Conservation (phyloP, 148 eudicot genomes). For the Chenopodium quinoa region DNA sequence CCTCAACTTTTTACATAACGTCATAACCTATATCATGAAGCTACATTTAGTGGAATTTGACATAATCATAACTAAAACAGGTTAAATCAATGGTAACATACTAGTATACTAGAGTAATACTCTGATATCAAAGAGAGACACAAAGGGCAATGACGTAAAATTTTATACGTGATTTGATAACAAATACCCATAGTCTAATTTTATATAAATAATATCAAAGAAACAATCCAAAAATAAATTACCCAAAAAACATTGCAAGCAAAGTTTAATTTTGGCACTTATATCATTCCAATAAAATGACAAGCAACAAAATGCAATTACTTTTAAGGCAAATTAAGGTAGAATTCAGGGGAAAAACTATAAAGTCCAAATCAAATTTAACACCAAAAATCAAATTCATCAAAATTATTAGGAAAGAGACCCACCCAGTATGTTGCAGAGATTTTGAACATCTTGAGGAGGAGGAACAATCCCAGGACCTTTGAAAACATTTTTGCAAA, state of each 20-base stretch:
- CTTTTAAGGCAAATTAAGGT: neutral
- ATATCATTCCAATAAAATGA: neutral
- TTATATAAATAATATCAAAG: too few relatives aligned
- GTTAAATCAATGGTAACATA: neutral
- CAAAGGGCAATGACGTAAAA: neutral
- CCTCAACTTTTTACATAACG: neutral
- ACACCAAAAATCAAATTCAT: neutral
- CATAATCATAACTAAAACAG: neutral
- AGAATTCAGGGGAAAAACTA: neutral
- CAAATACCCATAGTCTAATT: neutral
- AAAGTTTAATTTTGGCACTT: neutral
- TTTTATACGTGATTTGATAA: too few relatives aligned
- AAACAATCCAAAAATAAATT: neutral
- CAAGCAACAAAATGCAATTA: neutral
- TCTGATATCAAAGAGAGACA: too few relatives aligned
- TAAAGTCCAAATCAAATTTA: neutral
- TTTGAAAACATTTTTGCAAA: slow-evolving; percentile 53
- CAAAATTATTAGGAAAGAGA: neutral
- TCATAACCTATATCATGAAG: too few relatives aligned
- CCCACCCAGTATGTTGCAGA: slow-evolving; percentile 59
- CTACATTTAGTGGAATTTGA: neutral
- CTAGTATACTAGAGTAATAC: too few relatives aligned
- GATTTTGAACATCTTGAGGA: slow-evolving; percentile 43
- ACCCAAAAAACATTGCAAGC: neutral
- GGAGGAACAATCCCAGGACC: slow-evolving; percentile 73